Evolutionary conservation across 306 rosid species (phyloP).

Genomic region (Castanea crenata): DNA sequence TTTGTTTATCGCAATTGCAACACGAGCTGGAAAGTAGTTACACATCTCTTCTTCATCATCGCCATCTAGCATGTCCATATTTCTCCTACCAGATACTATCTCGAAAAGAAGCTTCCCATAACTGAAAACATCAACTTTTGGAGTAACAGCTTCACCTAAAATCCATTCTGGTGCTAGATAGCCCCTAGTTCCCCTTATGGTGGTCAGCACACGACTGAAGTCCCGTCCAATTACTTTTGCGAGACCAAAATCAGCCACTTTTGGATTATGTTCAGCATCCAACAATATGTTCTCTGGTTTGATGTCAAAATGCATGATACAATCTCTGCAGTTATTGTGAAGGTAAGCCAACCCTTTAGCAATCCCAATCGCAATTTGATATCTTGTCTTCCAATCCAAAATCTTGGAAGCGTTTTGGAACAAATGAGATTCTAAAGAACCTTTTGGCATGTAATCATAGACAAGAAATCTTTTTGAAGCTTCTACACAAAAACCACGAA

Average conservation of each 20-base stretch:
- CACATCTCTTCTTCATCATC: neutral
- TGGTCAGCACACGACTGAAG: slow-evolving; percentile 51
- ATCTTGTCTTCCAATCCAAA: slow-evolving; percentile 26
- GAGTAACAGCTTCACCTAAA: slow-evolving; percentile 40
- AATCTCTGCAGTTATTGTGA: slow-evolving; percentile 55
- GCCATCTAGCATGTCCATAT: slow-evolving; percentile 38
- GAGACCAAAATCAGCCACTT: slow-evolving; percentile 63
- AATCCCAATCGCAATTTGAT: slow-evolving; percentile 40
- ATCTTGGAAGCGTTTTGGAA: neutral
- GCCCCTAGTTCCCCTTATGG: slow-evolving; percentile 71
- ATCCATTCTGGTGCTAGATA: slow-evolving; percentile 77
- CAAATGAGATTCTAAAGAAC: slow-evolving; percentile 20
- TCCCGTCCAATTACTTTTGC: slow-evolving; percentile 55
- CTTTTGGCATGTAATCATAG: slow-evolving; percentile 19
- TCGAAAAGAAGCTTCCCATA: slow-evolving; percentile 61
- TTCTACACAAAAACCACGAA: slow-evolving; percentile 18
- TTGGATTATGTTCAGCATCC: slow-evolving; percentile 29
- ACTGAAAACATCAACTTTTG: slow-evolving; percentile 52
- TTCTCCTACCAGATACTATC: slow-evolving; percentile 47
- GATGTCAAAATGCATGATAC: slow-evolving; percentile 60
- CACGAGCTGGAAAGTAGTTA: slow-evolving; percentile 36
- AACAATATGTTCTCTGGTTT: slow-evolving; percentile 69
- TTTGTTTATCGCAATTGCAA: slow-evolving; percentile 28
- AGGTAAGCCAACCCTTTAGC: slow-evolving; percentile 56
- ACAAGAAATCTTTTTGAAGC: slow-evolving; percentile 7